These are phyloP conservation scores for Cutaneotrichosporon daszewskae DNA, from an alignment of 1,284 basidiomycete genomes.

Conservation along the genomic window DNA sequence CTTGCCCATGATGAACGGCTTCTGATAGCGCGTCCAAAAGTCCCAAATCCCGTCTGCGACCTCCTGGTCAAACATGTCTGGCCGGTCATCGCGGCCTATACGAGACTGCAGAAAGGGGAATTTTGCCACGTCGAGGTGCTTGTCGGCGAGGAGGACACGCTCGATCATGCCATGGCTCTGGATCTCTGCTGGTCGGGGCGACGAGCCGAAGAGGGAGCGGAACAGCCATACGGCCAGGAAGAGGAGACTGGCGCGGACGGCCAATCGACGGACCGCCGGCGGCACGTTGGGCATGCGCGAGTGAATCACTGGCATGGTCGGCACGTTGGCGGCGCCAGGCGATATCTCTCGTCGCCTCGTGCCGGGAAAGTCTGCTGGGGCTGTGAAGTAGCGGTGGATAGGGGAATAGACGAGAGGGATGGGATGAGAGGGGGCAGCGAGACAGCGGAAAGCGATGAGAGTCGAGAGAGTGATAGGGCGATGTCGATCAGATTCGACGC, in stretches of 20 bases:
- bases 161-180: conserved; percentile 76
- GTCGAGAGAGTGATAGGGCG: too few relatives aligned
- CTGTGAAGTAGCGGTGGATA: neutral
- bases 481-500: neutral
- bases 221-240: conserved; percentile 35
- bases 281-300: conserved; percentile 24
- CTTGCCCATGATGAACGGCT: conserved; percentile 72
- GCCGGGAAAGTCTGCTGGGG: conserved; percentile 1
- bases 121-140: conserved; percentile 74
- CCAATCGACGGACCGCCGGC: conserved; percentile 36
- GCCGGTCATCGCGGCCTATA: conserved; percentile 72
- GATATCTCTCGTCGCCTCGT: neutral
- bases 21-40: conserved; percentile 85
- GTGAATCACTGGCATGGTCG: conserved; percentile 25
- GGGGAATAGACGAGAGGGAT: neutral
- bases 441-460: neutral
- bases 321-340: conserved; percentile 19
- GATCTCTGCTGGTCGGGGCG: conserved; percentile 53
- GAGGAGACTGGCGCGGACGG: conserved; percentile 37
- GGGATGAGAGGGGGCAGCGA: neutral
- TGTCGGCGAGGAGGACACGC: conserved; percentile 74
- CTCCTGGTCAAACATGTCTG: conserved; percentile 69
- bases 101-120: conserved; percentile 80
- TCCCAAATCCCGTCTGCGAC: conserved; percentile 71
- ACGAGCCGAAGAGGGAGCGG: conserved; percentile 38